These are phyloP conservation scores for Yamadazyma phyllophila DNA, from an alignment of 805 yeast genomes.

Conservation along the genomic window DNA sequence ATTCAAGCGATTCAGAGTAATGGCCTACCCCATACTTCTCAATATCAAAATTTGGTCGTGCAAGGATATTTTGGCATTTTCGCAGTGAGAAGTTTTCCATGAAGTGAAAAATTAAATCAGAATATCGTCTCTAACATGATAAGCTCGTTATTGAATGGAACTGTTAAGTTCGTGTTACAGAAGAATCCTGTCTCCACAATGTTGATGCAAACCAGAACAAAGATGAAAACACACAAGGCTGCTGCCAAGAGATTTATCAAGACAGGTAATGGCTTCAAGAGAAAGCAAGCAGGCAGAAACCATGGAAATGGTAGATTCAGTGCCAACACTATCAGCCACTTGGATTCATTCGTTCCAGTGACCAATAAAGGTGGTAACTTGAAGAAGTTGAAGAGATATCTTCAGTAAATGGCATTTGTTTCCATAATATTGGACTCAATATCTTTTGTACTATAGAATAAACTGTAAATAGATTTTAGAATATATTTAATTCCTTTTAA, in stretches of 20 bases:
- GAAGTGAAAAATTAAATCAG: neutral
- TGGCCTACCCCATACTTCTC: neutral
- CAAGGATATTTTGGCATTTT: neutral
- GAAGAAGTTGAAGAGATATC: slow-evolving; percentile 49
- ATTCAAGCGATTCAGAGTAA: slow-evolving; percentile 10
- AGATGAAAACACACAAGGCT: slow-evolving; percentile 80
- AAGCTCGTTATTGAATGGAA: slow-evolving; percentile 3
- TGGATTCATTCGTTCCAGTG: slow-evolving; percentile 59
- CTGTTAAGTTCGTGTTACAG: slow-evolving; percentile 9
- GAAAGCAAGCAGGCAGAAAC: slow-evolving; percentile 73
- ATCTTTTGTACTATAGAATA: slow-evolving; percentile 1
- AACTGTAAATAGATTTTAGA: slow-evolving; percentile 5
- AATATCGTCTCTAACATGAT: slow-evolving; percentile 1
- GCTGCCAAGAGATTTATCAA: slow-evolving; percentile 85
- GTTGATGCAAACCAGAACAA: slow-evolving; percentile 38
- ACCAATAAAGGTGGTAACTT: slow-evolving; percentile 52
- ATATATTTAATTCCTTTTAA: neutral
- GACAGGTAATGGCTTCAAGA: slow-evolving; percentile 60
- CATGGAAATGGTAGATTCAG: slow-evolving; percentile 94
- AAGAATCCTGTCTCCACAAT: slow-evolving; percentile 11
- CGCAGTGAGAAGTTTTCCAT: slow-evolving; percentile 1
- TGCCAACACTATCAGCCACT: slow-evolving; percentile 52
- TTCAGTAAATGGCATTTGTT: slow-evolving; percentile 4
- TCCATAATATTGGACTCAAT: neutral
- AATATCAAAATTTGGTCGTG: slow-evolving; percentile 4